phyloP scores from a whole-genome alignment of 495 filamentous ascomycete species.

The Trichoderma reesei region DNA sequence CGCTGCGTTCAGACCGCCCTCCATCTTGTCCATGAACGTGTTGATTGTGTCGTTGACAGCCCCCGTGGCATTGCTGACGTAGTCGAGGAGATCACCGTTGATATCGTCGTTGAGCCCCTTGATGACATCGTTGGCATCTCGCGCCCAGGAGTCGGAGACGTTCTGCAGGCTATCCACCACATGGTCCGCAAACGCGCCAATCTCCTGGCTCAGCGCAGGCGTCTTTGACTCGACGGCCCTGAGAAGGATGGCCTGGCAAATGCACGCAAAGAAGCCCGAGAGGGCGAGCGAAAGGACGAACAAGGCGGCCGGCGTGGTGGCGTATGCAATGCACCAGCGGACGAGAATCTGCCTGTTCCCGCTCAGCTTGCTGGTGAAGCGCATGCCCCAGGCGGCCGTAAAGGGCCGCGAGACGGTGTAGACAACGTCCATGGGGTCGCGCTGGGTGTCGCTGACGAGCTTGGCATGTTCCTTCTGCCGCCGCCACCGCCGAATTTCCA shows the following conservation, averaged over 20 bases:
- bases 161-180: conserved; percentile 64
- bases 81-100: conserved; percentile 78
- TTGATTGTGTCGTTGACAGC: conserved; percentile 83
- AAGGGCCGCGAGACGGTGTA: conserved; percentile 78
- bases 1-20: conserved; percentile 56
- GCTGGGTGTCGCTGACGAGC: conserved; percentile 52
- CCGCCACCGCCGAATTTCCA: conserved; percentile 72
- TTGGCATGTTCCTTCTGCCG: conserved; percentile 57
- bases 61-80: conserved; percentile 72
- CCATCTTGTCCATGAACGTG: conserved; percentile 65
- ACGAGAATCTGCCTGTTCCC: conserved; percentile 58
- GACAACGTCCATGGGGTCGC: conserved; percentile 78
- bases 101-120: conserved; percentile 55
- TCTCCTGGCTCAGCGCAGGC: conserved; percentile 63
- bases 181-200: conserved; percentile 71
- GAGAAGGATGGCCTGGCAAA: conserved; percentile 78
- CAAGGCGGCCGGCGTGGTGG: conserved; percentile 72
- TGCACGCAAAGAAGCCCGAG: conserved; percentile 73
- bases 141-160: conserved; percentile 65
- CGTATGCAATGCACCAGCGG: conserved; percentile 82
- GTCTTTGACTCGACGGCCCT: conserved; percentile 61
- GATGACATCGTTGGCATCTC: conserved; percentile 64
- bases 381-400: conserved; percentile 60
- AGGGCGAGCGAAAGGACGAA: conserved; percentile 80
- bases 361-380: conserved; percentile 57